Base-by-base conservation (phyloP, 345 rosid species). In the Hevea brasiliensis region DNA sequence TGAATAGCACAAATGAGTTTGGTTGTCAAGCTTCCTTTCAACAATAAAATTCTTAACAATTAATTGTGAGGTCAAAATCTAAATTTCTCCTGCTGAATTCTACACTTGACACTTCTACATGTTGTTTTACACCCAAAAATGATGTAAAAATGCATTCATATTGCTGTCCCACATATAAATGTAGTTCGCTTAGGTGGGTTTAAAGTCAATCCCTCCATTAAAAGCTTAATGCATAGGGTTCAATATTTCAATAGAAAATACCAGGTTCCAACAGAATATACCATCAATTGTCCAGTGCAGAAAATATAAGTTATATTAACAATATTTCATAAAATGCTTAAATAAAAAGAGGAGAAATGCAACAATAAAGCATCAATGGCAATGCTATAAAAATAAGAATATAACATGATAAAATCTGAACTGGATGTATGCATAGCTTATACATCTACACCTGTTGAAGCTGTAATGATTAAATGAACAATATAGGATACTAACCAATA, bases 401-500 rank as follows among this genome's bases (percentile, higher is more conserved):
- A 24, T 17, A 56, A 23, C 8, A 59, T 23, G 35, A 45, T n/a
- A 14, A 11, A 60, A 15, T 42, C 23, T 5, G 5, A 32, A 32
- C 4, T 32, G 37, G 37, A 44, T 42, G 26, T 24, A 58, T 24
- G n/a, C 26, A 12, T 45, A 26, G 26, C 0, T 44, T 15, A 48
- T 32, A 8, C 51, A 6, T 51, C 47, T 27, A 68, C 27, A 51
- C 68, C 65, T 32, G 57, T 71, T 56, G 23, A 3, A 63, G 21
- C 20, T 51, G 41, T 26, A 62, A 53, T 62, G 17, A 72, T 37
- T 42, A 69, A 48, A 73, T 42, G 53, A 74, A 76, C 77, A 76
- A 78, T 23, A 62, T 26, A 29, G 26, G 72, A 71, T 60, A 87
- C 97, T 87, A 72, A 95, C 99, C 98, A 91, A 82, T 50, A 89